Conservation (phyloP, 129 eudicot species). For the Escallonia herrerae region DNA sequence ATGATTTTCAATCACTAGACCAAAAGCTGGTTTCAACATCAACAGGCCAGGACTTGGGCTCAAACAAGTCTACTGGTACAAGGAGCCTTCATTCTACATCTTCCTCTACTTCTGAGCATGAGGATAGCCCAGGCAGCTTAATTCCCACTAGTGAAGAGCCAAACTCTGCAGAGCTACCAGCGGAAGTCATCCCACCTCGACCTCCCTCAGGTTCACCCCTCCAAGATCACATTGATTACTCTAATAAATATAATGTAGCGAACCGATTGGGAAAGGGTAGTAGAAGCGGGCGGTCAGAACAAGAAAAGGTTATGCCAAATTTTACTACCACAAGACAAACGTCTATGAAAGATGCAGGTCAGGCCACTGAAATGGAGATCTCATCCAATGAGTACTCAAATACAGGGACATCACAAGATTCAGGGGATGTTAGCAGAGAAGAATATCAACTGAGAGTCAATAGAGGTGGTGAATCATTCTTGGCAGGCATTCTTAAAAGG, state of each 20-base stretch:
- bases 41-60: slow-evolving; percentile 32
- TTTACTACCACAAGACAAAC: slow-evolving; percentile 33
- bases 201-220: slow-evolving; percentile 76
- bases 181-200: slow-evolving; percentile 26
- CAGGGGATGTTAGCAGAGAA: slow-evolving; percentile 55
- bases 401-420: slow-evolving; percentile 60
- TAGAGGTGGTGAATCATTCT: slow-evolving; percentile 45
- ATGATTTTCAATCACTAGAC: slow-evolving; percentile 74
- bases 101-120: slow-evolving; percentile 57
- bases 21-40: slow-evolving; percentile 21
- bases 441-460: slow-evolving; percentile 38
- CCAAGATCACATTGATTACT: slow-evolving; percentile 70
- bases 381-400: slow-evolving; percentile 58
- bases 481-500: slow-evolving; percentile 56
- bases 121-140: slow-evolving; percentile 19
- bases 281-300: slow-evolving; percentile 48
- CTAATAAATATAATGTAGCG: slow-evolving; percentile 35
- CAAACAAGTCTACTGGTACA: slow-evolving; percentile 34
- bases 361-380: slow-evolving; percentile 81
- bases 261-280: slow-evolving; percentile 58
- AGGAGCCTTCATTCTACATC: slow-evolving; percentile 29
- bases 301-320: slow-evolving; percentile 21
- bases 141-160: slow-evolving; percentile 18
- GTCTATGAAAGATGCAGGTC: slow-evolving; percentile 50
- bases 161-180: slow-evolving; percentile 24